A percentile compares a stretch with the other conserved stretches of the same genome.
phyloP scores from a whole-genome alignment of 306 rosid species.

The Urtica urens region DNA sequence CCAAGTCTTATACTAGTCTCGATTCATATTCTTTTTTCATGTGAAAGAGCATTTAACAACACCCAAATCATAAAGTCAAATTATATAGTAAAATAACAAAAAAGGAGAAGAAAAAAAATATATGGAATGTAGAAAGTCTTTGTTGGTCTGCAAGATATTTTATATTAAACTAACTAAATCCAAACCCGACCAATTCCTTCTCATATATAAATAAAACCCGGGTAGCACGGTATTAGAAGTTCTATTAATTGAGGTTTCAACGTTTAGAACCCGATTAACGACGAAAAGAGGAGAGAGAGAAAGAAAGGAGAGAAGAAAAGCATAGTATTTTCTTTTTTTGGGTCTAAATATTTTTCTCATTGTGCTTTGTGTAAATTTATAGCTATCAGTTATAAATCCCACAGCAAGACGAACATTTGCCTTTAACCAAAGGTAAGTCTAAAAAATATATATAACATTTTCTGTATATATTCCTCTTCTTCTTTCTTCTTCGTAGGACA shows the following conservation, averaged over 20 bases:
- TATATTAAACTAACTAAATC: neutral
- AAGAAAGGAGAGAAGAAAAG: neutral
- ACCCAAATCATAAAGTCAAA: neutral
- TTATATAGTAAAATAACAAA: neutral
- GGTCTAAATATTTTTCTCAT: too few relatives aligned
- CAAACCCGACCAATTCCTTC: neutral
- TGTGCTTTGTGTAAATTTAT: neutral
- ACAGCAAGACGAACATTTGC: neutral
- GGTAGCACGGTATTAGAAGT: slow-evolving; percentile 3
- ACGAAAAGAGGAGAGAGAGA: too few relatives aligned
- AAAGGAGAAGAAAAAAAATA: too few relatives aligned
- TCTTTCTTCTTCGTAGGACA: neutral
- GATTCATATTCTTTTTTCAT: neutral
- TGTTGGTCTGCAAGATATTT: neutral
- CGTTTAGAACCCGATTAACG: neutral
- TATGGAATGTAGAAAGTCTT: neutral
- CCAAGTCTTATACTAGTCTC: too few relatives aligned
- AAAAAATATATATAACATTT: neutral
- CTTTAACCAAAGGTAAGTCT: slow-evolving; percentile 2
- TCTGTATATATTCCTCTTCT: neutral
- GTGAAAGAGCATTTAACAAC: neutral
- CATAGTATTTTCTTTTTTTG: neutral
- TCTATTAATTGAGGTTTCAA: neutral
- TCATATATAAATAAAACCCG: neutral
- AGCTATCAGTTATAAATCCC: neutral